Conservation (phyloP, 805 yeast genomes). For the Komagataella ulmi region DNA sequence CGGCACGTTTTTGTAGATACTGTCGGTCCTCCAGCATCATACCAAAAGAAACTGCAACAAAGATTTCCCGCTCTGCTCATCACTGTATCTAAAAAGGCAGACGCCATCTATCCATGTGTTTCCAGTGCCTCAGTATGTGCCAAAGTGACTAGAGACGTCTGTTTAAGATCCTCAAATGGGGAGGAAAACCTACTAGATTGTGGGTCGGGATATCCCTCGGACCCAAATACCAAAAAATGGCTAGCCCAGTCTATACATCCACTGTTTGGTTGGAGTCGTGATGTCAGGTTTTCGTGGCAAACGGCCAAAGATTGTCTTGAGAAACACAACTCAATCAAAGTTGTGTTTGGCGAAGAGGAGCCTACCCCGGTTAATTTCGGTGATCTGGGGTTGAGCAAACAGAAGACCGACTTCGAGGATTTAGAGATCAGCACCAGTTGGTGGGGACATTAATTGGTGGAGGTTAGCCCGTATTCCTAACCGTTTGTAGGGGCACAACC, state of each 20-base stretch:
- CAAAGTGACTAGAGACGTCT: slow-evolving; percentile 82
- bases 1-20: slow-evolving; percentile 82
- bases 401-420: neutral
- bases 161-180: slow-evolving; percentile 9
- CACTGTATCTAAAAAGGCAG: slow-evolving; percentile 91
- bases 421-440: slow-evolving; percentile 1
- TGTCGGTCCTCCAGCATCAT: slow-evolving; percentile 87
- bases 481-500: neutral
- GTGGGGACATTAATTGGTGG: neutral
- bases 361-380: slow-evolving; percentile 16
- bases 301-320: slow-evolving; percentile 68
- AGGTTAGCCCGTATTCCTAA: neutral
- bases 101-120: slow-evolving; percentile 81
- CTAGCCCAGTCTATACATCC: slow-evolving; percentile 46
- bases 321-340: slow-evolving; percentile 33
- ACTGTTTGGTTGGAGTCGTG: slow-evolving; percentile 75
- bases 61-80: slow-evolving; percentile 60
- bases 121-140: slow-evolving; percentile 94
- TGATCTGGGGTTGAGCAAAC: neutral
- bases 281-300: slow-evolving; percentile 86
- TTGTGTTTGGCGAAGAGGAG: slow-evolving; percentile 49
- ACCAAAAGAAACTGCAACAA: slow-evolving; percentile 59
- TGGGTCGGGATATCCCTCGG: slow-evolving; percentile 95
- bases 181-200: slow-evolving; percentile 20
- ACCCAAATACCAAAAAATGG: slow-evolving; percentile 80